A percentile compares a stretch with the other conserved stretches of the same genome.
Evolutionary conservation across 208 protist genomes (phyloP).

Genomic region (Angomonas deanei): DNA sequence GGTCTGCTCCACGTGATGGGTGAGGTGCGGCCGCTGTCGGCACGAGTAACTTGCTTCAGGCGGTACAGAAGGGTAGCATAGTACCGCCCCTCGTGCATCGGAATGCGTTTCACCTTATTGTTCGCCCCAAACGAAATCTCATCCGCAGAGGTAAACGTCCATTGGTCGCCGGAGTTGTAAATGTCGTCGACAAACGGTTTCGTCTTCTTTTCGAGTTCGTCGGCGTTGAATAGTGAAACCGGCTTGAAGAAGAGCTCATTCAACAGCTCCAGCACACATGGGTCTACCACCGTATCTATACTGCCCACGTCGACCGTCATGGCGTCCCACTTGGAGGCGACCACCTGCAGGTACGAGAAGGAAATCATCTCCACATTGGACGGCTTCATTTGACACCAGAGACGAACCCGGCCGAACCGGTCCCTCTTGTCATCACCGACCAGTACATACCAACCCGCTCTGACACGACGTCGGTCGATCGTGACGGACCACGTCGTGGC

Average conservation of each 20-base stretch:
- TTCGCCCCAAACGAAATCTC: constrained; percentile 7
- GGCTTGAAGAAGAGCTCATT: constrained; percentile 51
- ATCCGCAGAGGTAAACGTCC: constrained; percentile 11
- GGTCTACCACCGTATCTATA: constrained; percentile 44
- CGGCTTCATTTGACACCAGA: constrained; percentile 31
- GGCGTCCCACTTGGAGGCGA: constrained; percentile 24
- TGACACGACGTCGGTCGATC: not conserved
- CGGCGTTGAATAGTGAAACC: constrained; percentile 1
- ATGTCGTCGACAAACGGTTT: constrained; percentile 6
- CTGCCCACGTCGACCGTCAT: constrained; percentile 29
- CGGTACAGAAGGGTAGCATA: constrained; percentile 7
- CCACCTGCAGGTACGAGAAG: constrained; percentile 31
- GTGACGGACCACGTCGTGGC: not conserved
- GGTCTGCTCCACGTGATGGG: not conserved
- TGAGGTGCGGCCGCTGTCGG: not conserved
- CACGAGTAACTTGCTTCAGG: not conserved
- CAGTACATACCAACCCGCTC: not conserved
- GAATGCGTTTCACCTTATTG: constrained; percentile 5
- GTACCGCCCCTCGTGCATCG: constrained; percentile 3
- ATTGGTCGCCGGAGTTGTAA: not conserved
- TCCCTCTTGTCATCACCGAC: not conserved
- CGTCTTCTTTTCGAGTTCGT: not conserved
- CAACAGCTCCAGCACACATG: constrained; percentile 30
- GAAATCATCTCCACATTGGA: constrained; percentile 28
- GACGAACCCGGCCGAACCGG: constrained; percentile 13